Percentiles rank a stretch among this genome's conserved stretches.
These are phyloP conservation scores for Fusarium sarcochroum DNA, from an alignment of 2,329 filamentous ascomycete genomes.

Conservation along the genomic window DNA sequence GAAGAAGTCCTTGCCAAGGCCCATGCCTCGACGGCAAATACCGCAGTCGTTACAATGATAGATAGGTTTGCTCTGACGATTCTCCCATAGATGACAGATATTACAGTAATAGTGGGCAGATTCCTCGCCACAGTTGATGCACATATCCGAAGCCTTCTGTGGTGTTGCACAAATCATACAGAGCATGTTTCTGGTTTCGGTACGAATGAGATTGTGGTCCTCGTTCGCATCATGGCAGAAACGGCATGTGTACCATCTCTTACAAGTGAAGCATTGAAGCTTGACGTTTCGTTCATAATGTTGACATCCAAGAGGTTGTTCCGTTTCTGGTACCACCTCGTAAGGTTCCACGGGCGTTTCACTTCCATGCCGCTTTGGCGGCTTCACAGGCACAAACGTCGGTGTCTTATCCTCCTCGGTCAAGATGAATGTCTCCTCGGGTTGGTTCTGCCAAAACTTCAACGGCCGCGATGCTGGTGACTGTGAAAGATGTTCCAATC, in stretches of 20 bases:
- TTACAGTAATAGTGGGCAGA: conserved; percentile 93
- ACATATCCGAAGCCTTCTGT: conserved; percentile 84
- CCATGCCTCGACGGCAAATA: conserved; percentile 91
- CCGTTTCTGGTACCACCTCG: conserved; percentile 44
- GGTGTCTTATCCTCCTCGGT: conserved; percentile 74
- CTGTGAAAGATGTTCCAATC: conserved; percentile 54
- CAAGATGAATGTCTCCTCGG: conserved; percentile 65
- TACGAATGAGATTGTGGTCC: conserved; percentile 82
- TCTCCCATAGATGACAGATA: conserved; percentile 97
- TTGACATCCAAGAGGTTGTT: conserved; percentile 78
- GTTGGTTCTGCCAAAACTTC: conserved; percentile 70
- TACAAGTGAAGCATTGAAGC: conserved; percentile 90
- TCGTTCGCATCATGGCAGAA: conserved; percentile 92
- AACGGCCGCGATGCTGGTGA: conserved; percentile 63
- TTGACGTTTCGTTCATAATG: conserved; percentile 98
- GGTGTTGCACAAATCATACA: conserved; percentile 95
- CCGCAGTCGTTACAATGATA: conserved; percentile 98
- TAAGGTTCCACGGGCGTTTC: conserved; percentile 51
- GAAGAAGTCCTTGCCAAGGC: conserved; percentile 95
- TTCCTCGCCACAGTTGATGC: conserved; percentile 80
- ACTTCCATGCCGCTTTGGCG: conserved; percentile 61
- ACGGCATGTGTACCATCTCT: conserved; percentile 93
- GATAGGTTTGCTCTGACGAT: conserved; percentile 89
- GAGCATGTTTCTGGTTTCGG: conserved; percentile 93
- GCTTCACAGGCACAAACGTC: conserved; percentile 74